Evolutionary conservation across 306 rosid genomes (phyloP).

Genomic region (Ochetophila trinervis): DNA sequence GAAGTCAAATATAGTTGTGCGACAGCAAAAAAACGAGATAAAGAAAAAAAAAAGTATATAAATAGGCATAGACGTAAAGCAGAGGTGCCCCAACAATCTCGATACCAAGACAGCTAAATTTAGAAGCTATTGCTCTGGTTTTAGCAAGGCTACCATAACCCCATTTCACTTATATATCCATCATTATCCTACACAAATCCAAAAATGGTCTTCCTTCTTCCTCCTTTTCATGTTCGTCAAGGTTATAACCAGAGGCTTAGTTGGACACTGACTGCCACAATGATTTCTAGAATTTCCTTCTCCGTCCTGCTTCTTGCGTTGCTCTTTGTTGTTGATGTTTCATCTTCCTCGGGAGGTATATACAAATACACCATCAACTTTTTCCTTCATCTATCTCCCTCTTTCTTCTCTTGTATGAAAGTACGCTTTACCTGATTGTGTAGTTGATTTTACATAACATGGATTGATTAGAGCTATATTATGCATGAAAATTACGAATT

Average conservation of each 20-base stretch:
- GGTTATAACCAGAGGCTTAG: too few relatives aligned
- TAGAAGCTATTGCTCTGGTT: not conserved
- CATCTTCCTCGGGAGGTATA: conserved; percentile 5
- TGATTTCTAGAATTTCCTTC: conserved; percentile 30
- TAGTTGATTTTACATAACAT: too few relatives aligned
- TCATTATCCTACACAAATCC: too few relatives aligned
- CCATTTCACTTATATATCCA: not conserved
- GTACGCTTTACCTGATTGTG: too few relatives aligned
- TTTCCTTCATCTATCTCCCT: not conserved
- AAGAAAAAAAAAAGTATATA: not conserved
- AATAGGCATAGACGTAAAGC: conserved; percentile 10
- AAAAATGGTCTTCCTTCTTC: too few relatives aligned
- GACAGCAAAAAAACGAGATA: too few relatives aligned
- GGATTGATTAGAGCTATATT: too few relatives aligned
- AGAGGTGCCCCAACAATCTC: conserved; percentile 20
- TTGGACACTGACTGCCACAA: not conserved
- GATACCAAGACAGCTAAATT: not conserved
- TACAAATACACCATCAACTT: too few relatives aligned
- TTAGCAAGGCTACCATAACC: not conserved
- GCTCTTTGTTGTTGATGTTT: conserved; percentile 30
- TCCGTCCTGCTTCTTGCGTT: conserved; percentile 29
- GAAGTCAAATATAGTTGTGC: too few relatives aligned
- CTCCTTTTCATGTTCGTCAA: too few relatives aligned
- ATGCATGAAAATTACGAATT: too few relatives aligned
- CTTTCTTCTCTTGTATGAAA: too few relatives aligned